Percentiles rank a stretch among this genome's conserved stretches.
These are phyloP conservation scores for Chytridium lagenaria DNA, from an alignment of 371 early-diverging fungal species.

Conservation along the genomic window DNA sequence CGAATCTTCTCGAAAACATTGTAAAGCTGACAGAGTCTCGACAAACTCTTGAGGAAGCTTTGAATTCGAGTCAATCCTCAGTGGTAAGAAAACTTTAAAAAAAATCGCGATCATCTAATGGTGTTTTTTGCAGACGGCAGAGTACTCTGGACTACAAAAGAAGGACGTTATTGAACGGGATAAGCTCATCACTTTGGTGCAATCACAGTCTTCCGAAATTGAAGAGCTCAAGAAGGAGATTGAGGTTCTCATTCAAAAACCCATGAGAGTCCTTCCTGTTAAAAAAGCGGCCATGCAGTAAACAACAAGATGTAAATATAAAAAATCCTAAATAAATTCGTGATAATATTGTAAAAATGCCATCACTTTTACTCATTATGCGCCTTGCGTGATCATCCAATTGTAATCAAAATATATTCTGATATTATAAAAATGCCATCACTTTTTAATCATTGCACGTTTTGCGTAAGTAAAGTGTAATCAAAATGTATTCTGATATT, in stretches of 20 bases:
- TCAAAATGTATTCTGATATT: too few relatives aligned
- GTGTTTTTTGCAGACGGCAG: slow-evolving; percentile 43
- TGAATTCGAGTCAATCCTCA: slow-evolving; percentile 54
- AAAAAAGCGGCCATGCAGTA: not conserved
- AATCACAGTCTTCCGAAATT: slow-evolving; percentile 53
- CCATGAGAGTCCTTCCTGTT: slow-evolving; percentile 29
- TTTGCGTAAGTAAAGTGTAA: too few relatives aligned
- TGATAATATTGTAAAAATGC: too few relatives aligned
- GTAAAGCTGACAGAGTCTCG: slow-evolving; percentile 51
- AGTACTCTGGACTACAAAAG: slow-evolving; percentile 52
- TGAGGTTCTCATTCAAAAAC: slow-evolving; percentile 57
- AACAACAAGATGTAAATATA: not conserved
- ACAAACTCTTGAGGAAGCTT: slow-evolving; percentile 48
- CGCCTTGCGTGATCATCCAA: too few relatives aligned
- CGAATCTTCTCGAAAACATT: slow-evolving; percentile 49
- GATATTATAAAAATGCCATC: too few relatives aligned
- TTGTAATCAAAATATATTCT: too few relatives aligned
- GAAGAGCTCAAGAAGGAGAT: slow-evolving; percentile 57
- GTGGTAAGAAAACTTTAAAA: slow-evolving; percentile 39
- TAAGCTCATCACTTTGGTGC: slow-evolving; percentile 51
- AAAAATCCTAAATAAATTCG: too few relatives aligned
- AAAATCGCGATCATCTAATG: not conserved
- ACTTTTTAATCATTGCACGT: too few relatives aligned
- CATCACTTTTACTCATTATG: too few relatives aligned
- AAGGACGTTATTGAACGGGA: slow-evolving; percentile 52